Conservation (phyloP, 768 basidiomycete species). For the Neoboletus subvelutipes region DNA sequence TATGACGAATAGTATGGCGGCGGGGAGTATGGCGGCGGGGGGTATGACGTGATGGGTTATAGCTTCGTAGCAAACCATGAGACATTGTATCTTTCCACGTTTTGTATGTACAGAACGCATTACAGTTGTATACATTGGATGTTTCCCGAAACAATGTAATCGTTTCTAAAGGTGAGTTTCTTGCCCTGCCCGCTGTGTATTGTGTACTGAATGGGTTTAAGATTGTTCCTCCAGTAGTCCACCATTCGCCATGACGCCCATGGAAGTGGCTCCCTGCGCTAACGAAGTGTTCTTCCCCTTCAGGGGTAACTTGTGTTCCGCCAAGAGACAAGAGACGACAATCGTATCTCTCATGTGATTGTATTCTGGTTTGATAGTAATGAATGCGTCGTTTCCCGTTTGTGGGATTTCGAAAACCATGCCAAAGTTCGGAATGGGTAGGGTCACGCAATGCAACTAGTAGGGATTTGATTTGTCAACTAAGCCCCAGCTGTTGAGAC, state of each 20-base stretch:
- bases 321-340: conserved; percentile 7
- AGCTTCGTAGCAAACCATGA: not conserved
- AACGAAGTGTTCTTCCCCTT: not conserved
- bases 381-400: not conserved
- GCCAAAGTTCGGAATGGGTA: not conserved
- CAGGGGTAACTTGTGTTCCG: not conserved
- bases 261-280: not conserved
- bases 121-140: not conserved
- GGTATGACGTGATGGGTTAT: not conserved
- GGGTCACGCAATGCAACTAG: not conserved
- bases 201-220: not conserved
- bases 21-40: too few relatives aligned
- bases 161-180: not conserved
- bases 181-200: not conserved
- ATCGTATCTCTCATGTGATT: not conserved
- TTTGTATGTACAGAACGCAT: not conserved
- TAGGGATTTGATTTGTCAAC: not conserved
- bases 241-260: not conserved
- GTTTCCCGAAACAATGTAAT: not conserved
- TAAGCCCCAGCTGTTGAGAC: not conserved
- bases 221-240: not conserved
- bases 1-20: not conserved
- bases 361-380: conserved; percentile 3
- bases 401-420: conserved; percentile 1
- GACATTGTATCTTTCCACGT: too few relatives aligned